Percentiles rank a stretch among this genome's conserved stretches.
Conservation (phyloP, 192 early-diverging fungal genomes). For the Backusella tarrabulga region DNA sequence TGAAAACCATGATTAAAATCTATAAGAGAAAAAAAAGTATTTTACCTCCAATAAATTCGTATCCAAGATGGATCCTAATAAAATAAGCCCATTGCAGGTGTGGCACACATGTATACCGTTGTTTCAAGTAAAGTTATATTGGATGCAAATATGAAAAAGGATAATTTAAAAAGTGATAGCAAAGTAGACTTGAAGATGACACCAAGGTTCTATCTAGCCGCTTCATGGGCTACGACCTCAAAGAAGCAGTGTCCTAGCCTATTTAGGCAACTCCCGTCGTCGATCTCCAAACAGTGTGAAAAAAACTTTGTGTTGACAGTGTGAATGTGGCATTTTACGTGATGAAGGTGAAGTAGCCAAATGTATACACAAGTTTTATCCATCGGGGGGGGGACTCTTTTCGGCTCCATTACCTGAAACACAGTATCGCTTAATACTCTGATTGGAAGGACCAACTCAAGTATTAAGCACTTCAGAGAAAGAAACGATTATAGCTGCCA, state of each 20-base stretch:
- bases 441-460: not conserved
- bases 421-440: not conserved
- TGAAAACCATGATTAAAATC: too few relatives aligned
- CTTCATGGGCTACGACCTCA: not conserved
- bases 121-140: constrained; percentile 6
- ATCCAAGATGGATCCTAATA: not conserved
- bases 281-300: not conserved
- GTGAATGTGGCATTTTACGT: constrained; percentile 21
- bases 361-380: constrained; percentile 5
- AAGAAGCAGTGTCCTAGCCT: not conserved
- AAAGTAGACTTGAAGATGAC: not conserved
- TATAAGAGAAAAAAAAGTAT: too few relatives aligned
- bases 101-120: constrained; percentile 13
- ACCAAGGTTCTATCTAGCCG: constrained; percentile 8
- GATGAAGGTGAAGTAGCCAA: constrained; percentile 24
- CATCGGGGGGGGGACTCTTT: constrained; percentile 10
- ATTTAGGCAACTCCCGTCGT: not conserved
- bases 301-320: constrained; percentile 9
- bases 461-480: not conserved
- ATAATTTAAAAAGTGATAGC: not conserved
- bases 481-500: too few relatives aligned
- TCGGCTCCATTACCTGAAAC: not conserved
- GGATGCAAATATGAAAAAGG: not conserved
- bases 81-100: constrained; percentile 17
- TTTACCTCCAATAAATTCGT: too few relatives aligned